Base-by-base conservation (phyloP, 352 stramenopile species). In the Thraustochytrium striatum region DNA sequence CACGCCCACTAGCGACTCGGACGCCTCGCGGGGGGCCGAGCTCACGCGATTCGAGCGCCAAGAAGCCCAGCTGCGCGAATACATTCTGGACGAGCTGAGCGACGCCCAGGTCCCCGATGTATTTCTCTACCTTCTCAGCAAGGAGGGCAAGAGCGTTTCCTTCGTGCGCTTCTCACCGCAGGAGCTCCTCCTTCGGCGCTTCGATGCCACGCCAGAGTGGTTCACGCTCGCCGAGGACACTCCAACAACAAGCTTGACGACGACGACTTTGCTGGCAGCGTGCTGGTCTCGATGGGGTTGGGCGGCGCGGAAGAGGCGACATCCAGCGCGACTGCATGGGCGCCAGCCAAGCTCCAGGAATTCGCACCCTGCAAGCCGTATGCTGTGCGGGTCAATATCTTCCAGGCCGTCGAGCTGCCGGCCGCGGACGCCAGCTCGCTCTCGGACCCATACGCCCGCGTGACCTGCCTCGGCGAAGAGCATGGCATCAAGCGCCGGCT, bases 81-180 rank as follows among this genome's bases (percentile, higher is more conserved):
- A 28, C 30, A 57, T 84, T 39, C 59, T 84, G 1, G 28, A 44
- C 13, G 61, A 78, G 52, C 61, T 83, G 33, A 58, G 85, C 21
- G 61, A 78, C 9, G 84, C 83, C 0, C 88, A 94, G 79, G 88
- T 96, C 9, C 91, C 91, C 1, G 90, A 95, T 53, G 86, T 94
- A 57, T 95, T 95, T 72, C 80, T 95, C 70, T 93, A 95, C 68
- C 72, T 95, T 36, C 91, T 88, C 82, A 86, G 85, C 57, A 88
- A 88, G 57, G 87, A 91, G 21, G 87, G 89, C 35, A 87, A 83
- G 7, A 83, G 72, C 70, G 83, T 95, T 32, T 93, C 87, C 53
- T 95, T 88, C 81, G 87, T 87, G 36, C 90, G 91, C 8, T 92
- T 91, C 83, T 89, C 82, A 3, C 89, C 90, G 1, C 88, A 90